Conservation (phyloP, 768 basidiomycete species). For the Mycena galopus region DNA sequence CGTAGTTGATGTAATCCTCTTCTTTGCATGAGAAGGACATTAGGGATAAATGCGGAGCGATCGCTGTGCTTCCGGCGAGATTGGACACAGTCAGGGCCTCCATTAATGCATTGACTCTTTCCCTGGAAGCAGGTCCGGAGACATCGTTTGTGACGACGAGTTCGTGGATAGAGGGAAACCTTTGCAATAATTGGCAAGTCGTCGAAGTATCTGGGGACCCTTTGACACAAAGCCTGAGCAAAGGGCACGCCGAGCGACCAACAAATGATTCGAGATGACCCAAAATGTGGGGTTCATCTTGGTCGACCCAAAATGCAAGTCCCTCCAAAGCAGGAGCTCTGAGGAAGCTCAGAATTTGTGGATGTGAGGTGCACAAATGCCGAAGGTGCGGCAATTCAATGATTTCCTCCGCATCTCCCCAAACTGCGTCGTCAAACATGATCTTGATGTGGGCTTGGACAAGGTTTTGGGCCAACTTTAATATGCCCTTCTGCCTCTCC, state of each 20-base stretch:
- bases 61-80: not conserved
- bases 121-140: no score
- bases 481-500: not conserved
- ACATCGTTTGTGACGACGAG: no score
- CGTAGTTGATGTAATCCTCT: not conserved
- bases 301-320: not conserved
- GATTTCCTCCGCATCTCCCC: not conserved
- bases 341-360: not conserved
- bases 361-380: not conserved
- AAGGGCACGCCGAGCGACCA: not conserved
- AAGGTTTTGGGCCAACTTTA: not conserved
- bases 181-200: not conserved
- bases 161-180: no score
- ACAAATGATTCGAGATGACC: not conserved
- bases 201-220: not conserved
- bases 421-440: not conserved
- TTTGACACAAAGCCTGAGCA: no score
- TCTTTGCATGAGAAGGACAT: not conserved
- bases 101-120: no score
- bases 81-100: no score
- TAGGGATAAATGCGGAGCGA: not conserved
- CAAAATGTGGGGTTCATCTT: not conserved
- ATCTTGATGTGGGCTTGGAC: conserved; percentile 1
- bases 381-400: not conserved
- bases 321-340: conserved; percentile 1